Percentiles rank a stretch among this genome's conserved stretches.
These are phyloP conservation scores for Eruca vesicaria DNA, from an alignment of 441 rosid species.

Conservation along the genomic window DNA sequence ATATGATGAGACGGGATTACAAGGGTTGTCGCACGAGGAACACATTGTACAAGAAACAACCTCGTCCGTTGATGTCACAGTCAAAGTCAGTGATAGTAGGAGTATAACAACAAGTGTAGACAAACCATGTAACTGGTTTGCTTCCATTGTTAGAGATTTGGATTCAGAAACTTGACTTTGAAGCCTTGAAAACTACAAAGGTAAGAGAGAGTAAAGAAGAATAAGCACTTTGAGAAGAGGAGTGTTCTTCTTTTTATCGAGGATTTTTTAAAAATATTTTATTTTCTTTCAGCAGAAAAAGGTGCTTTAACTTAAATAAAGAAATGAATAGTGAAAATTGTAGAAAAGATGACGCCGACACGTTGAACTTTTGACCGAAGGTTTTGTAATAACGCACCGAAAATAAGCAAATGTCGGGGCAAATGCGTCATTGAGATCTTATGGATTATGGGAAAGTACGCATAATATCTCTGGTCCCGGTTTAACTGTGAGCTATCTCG, in stretches of 20 bases:
- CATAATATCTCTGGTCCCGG: neutral
- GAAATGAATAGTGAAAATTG: constrained; percentile 4
- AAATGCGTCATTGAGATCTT: too few relatives aligned
- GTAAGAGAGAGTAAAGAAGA: neutral
- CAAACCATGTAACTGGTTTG: neutral
- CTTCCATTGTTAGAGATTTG: constrained; percentile 26
- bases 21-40: constrained; percentile 70
- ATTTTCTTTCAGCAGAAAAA: neutral
- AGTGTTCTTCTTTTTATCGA: constrained; percentile 26
- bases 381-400: constrained; percentile 29
- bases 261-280: neutral
- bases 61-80: constrained; percentile 48
- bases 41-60: constrained; percentile 89
- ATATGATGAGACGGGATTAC: constrained; percentile 44
- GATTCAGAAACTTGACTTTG: neutral
- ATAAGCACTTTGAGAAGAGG: constrained; percentile 12
- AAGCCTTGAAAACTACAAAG: neutral
- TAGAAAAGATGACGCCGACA: constrained; percentile 17
- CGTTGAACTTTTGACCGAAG: constrained; percentile 21
- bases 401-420: constrained; percentile 4
- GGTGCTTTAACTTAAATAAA: neutral
- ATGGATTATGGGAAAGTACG: too few relatives aligned
- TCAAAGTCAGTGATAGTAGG: constrained; percentile 10
- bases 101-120: constrained; percentile 1
- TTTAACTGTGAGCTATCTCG: neutral